Conservation (phyloP, 2,329 filamentous ascomycete genomes). For the Penicillium polonicum region DNA sequence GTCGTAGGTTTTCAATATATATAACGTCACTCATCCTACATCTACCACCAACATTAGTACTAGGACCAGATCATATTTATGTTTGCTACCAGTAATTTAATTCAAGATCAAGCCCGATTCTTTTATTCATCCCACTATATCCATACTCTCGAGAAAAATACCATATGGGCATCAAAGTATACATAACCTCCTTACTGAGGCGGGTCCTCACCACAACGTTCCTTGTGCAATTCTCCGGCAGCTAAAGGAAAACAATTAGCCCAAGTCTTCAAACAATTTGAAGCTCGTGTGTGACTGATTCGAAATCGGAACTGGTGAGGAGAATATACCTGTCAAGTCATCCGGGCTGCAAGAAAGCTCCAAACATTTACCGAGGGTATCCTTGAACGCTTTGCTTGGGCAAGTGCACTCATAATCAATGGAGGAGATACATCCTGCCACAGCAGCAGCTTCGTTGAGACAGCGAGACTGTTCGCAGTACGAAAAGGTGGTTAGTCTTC, state of each 20-base stretch:
- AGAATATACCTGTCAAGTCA: slow-evolving; percentile 15
- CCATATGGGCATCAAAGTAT: neutral
- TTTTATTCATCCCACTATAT: neutral
- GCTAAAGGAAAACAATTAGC: slow-evolving; percentile 4
- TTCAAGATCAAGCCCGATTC: neutral
- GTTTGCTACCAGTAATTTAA: neutral
- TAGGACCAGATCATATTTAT: neutral
- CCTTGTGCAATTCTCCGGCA: slow-evolving; percentile 13
- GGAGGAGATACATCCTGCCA: slow-evolving; percentile 18
- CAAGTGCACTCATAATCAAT: slow-evolving; percentile 22
- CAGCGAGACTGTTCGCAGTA: slow-evolving; percentile 10
- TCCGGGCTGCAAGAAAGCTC: slow-evolving; percentile 11
- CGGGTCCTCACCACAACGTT: slow-evolving; percentile 7
- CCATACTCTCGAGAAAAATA: neutral
- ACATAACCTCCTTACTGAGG: neutral
- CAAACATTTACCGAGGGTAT: slow-evolving; percentile 17
- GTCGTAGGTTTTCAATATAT: neutral
- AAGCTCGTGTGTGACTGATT: neutral
- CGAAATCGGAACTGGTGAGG: too few relatives aligned
- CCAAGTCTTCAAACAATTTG: neutral
- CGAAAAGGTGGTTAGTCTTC: slow-evolving; percentile 6
- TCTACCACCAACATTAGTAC: neutral
- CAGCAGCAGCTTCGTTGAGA: slow-evolving; percentile 12
- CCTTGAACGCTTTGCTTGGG: slow-evolving; percentile 16
- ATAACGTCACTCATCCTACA: neutral